phyloP scores from a whole-genome alignment of 345 rosid genomes.

The Camelina laxa region DNA sequence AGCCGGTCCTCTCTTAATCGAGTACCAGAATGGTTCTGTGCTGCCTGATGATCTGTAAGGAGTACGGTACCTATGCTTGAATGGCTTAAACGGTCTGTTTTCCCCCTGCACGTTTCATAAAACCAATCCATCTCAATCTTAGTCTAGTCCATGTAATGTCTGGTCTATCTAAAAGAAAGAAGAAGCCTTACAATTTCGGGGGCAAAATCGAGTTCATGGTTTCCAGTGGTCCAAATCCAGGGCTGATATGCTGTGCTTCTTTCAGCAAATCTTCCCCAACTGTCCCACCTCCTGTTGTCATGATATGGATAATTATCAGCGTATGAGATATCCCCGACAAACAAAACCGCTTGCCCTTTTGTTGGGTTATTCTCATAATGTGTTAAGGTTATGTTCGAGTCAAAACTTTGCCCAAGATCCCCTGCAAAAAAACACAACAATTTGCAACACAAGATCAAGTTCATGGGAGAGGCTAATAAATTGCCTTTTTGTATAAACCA shows the following conservation, averaged over 20 bases:
- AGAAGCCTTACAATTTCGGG: conserved; percentile 62
- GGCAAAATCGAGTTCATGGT: conserved; percentile 84
- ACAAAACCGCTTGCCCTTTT: conserved; percentile 73
- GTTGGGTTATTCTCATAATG: conserved; percentile 74
- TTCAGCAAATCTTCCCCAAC: conserved; percentile 90
- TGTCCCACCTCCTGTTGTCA: conserved; percentile 86
- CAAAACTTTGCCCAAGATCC: conserved; percentile 90
- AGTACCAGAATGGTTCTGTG: conserved; percentile 86
- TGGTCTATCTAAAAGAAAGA: neutral
- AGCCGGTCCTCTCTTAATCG: conserved; percentile 93
- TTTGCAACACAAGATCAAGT: conserved; percentile 24
- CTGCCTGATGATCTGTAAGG: conserved; percentile 76
- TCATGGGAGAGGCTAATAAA: neutral
- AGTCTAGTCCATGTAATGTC: conserved; percentile 9
- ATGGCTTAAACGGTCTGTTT: conserved; percentile 82
- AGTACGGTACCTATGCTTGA: conserved; percentile 62
- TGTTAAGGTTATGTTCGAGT: conserved; percentile 79
- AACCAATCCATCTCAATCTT: conserved; percentile 23
- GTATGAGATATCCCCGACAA: conserved; percentile 84
- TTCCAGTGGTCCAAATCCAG: conserved; percentile 95
- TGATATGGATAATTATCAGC: conserved; percentile 76
- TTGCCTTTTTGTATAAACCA: neutral
- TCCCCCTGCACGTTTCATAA: conserved; percentile 65
- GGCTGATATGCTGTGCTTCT: conserved; percentile 91
- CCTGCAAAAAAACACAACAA: conserved; percentile 54